Conservation (phyloP, 2,329 filamentous ascomycete genomes). For the Diaporthe longicolla region DNA sequence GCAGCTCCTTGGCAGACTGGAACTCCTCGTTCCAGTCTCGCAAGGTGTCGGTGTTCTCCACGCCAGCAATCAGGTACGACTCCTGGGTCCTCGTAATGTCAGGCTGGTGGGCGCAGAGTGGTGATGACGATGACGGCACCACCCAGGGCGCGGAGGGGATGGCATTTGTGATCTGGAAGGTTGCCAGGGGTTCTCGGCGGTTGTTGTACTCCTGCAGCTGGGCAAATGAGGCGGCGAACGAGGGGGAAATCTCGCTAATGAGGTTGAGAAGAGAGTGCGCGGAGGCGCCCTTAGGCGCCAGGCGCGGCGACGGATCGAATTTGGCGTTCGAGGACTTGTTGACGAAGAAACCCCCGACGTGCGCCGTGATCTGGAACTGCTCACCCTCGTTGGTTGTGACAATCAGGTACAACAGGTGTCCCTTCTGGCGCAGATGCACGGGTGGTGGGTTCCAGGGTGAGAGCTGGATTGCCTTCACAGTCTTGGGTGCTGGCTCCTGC, state of each 20-base stretch:
- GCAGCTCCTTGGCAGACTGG: constrained; percentile 94
- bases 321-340: constrained; percentile 97
- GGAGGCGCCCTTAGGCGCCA: constrained; percentile 81
- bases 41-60: constrained; percentile 93
- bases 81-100: constrained; percentile 94
- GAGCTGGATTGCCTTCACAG: constrained; percentile 87
- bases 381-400: constrained; percentile 95
- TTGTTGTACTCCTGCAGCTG: constrained; percentile 88
- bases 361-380: constrained; percentile 92
- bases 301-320: constrained; percentile 90
- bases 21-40: constrained; percentile 99
- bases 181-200: constrained; percentile 87
- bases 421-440: constrained; percentile 89
- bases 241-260: constrained; percentile 83
- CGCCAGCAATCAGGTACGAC: constrained; percentile 88
- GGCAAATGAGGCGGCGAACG: constrained; percentile 83
- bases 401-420: constrained; percentile 91
- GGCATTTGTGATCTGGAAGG: constrained; percentile 95
- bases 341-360: constrained; percentile 95
- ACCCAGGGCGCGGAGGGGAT: constrained; percentile 94
- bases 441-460: constrained; percentile 98
- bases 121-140: constrained; percentile 75
- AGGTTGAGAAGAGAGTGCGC: constrained; percentile 90
- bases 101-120: constrained; percentile 78
- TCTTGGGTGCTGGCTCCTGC: constrained; percentile 83